Evolutionary conservation across 768 basidiomycete species (phyloP), one percentile per base, ranked within the genome.

Genomic region (Boletus subcaerulescens): DNA sequence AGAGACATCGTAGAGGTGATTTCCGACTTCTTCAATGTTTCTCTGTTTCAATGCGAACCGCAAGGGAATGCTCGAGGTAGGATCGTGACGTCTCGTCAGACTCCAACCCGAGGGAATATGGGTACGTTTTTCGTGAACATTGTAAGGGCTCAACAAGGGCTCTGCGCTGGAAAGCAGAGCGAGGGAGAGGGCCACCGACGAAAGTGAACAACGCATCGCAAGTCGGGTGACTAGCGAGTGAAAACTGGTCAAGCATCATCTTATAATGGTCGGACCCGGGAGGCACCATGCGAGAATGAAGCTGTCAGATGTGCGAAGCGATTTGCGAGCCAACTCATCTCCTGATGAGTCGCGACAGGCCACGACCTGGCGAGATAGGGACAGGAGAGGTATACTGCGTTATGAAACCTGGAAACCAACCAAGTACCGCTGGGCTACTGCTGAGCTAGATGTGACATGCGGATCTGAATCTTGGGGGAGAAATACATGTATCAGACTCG

Each of bases 81-180:
- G 57, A 6, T 71, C 68, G 42, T 76, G 71, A 40, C 73, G 67
- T 32, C 73, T 71, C 15, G 71, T 57, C 15, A 69, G 62, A 6
- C 62, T 58, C 79, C 80, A 82, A 5, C 63, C 65, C 0, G 47
- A 3, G 4, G 77, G 77, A 3, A 66, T 59, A 11, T 42, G 57
- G 12, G 64, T 65, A 50, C 77, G 77, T 42, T 66, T 73, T 61
- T 79, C 78, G 53, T 79, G 78, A 31, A 77, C 47, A 50, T 65
- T 65, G 58, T 70, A 64, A 26, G 60, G 53, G 31, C 55, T 56
- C 50, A 42, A 41, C n/a, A 44, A 45, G 8, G 64, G 46, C 8
- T 35, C 50, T 9, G 64, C 65, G 6, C 64, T 45, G 3, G 63
- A 52, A 39, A 63, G 40, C 1, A 62, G 39, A 3, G 49, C 55